phyloP scores from a whole-genome alignment of 1,284 basidiomycete species.

The Takashimella koratensis region DNA sequence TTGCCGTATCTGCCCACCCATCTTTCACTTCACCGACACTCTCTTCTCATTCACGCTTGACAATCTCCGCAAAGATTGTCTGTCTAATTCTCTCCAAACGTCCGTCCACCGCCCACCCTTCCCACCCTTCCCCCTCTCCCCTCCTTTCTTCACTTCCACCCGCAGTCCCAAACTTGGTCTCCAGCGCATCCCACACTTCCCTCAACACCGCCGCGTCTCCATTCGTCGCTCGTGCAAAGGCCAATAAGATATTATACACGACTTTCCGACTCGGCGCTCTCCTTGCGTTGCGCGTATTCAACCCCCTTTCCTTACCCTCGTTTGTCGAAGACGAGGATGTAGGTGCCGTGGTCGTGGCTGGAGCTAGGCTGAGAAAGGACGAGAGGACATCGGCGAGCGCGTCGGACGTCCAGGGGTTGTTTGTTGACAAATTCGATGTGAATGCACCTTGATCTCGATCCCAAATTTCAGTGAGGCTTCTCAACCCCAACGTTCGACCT shows the following conservation, averaged over 20 bases:
- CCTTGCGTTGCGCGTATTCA: neutral
- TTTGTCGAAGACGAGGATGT: neutral
- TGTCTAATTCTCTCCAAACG: conserved; percentile 20
- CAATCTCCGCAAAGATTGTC: neutral
- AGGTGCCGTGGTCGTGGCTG: neutral
- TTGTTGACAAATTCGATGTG: neutral
- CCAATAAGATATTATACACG: conserved; percentile 35
- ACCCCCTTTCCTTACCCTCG: neutral
- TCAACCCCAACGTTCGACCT: too few relatives aligned
- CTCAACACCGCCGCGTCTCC: conserved; percentile 27
- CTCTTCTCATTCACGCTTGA: neutral
- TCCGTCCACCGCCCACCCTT: conserved; percentile 27
- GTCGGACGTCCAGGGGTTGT: conserved; percentile 23
- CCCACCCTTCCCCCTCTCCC: conserved; percentile 29
- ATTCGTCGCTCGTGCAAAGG: conserved; percentile 35
- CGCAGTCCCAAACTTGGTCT: conserved; percentile 39
- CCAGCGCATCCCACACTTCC: conserved; percentile 32
- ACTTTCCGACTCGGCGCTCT: conserved; percentile 29
- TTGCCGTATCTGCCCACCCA: too few relatives aligned
- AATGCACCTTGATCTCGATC: conserved; percentile 5
- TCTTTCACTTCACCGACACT: too few relatives aligned
- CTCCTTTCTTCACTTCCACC: conserved; percentile 14
- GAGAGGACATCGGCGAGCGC: conserved; percentile 29
- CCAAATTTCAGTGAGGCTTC: conserved; percentile 29
- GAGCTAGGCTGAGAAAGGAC: conserved; percentile 24